Evolutionary conservation across 2,329 filamentous ascomycete genomes (phyloP).

Genomic region (Monilinia polystroma): DNA sequence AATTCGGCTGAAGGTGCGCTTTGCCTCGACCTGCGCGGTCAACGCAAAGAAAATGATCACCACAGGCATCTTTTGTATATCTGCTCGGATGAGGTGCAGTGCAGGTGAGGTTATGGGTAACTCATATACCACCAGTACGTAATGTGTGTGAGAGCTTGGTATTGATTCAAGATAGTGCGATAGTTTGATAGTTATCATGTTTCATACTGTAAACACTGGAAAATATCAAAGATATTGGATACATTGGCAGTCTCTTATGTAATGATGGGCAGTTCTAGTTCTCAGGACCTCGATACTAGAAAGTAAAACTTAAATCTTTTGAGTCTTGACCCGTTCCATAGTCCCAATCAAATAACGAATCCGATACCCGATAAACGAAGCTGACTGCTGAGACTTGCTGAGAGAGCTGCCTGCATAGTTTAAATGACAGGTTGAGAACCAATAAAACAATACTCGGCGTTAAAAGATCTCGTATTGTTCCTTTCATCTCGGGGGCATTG

Average conservation of each 20-base stretch:
- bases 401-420: slow-evolving; percentile 1
- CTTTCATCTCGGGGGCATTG: neutral
- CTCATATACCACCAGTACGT: too few relatives aligned
- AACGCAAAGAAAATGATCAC: slow-evolving; percentile 5
- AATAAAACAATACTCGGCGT: neutral
- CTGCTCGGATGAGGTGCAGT: neutral
- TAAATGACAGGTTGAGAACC: neutral
- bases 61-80: slow-evolving; percentile 14
- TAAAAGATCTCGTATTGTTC: neutral
- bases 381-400: neutral
- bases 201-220: neutral
- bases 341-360: neutral
- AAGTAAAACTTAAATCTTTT: neutral
- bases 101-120: neutral
- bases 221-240: neutral
- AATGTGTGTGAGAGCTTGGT: neutral
- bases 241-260: neutral
- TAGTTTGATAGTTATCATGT: neutral
- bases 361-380: neutral
- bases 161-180: neutral
- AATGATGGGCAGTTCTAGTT: neutral
- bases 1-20: slow-evolving; percentile 1
- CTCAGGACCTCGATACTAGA: too few relatives aligned
- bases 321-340: too few relatives aligned
- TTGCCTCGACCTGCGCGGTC: neutral